Conservation (phyloP, 129 eudicot species). For the Dittrichia graveolens region DNA sequence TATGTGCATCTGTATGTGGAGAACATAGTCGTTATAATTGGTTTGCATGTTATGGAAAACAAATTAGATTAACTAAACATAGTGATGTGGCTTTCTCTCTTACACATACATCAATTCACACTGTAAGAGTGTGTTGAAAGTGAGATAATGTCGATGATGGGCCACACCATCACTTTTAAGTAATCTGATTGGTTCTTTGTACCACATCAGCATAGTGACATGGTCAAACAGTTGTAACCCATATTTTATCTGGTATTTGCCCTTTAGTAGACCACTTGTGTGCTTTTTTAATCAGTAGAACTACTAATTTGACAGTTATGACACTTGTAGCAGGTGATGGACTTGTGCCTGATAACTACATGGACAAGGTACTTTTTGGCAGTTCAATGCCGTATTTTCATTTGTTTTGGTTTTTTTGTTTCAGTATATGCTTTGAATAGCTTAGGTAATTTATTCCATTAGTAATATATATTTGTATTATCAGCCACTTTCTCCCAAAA, state of each 20-base stretch:
- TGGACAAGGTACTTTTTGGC: slow-evolving; percentile 59
- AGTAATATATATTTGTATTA: slow-evolving; percentile 33
- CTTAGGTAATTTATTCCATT: slow-evolving; percentile 28
- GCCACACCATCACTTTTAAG: background rate
- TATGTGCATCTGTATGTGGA: background rate
- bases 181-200: background rate
- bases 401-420: slow-evolving; percentile 3
- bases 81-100: background rate
- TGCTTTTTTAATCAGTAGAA: background rate
- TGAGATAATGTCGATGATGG: slow-evolving; percentile 3
- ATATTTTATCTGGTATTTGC: background rate
- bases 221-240: background rate
- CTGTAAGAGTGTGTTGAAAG: background rate
- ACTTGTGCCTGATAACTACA: slow-evolving; percentile 53
- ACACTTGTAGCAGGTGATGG: slow-evolving; percentile 52
- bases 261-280: background rate
- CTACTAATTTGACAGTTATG: slow-evolving; percentile 1
- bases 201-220: slow-evolving; percentile 10
- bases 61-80: background rate
- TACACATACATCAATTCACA: background rate
- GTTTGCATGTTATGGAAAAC: background rate
- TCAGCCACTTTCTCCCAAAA: slow-evolving; percentile 80
- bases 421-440: slow-evolving; percentile 24
- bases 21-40: background rate
- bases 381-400: background rate